Evolutionary conservation across 1,139 yeast genomes (phyloP).

Genomic region (Yamadazyma pseudoaaseri): DNA sequence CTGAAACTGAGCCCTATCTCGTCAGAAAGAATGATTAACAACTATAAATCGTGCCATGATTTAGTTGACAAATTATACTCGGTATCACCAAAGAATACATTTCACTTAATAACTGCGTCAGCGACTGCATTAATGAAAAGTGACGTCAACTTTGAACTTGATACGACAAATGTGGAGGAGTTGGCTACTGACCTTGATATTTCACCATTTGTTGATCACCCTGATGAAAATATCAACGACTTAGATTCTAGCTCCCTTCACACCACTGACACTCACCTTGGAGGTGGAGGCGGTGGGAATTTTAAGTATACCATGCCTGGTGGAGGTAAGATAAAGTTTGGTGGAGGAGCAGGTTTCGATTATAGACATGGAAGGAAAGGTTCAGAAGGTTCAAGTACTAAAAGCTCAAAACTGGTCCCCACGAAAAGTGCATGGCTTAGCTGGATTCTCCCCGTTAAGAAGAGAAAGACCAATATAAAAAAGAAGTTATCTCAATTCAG

Average conservation of each 20-base stretch:
- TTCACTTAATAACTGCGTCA: conserved; percentile 31
- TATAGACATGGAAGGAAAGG: conserved; percentile 15
- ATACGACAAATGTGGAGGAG: conserved; percentile 6
- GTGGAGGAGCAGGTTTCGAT: conserved; percentile 30
- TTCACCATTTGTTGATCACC: neutral
- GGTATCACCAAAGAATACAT: conserved; percentile 42
- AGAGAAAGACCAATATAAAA: conserved; percentile 7
- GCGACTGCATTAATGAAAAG: conserved; percentile 26
- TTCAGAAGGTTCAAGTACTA: conserved; percentile 1
- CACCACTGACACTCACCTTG: conserved; percentile 17
- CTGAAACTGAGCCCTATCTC: conserved; percentile 2
- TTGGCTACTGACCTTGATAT: conserved; percentile 1
- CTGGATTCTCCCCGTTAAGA: conserved; percentile 13
- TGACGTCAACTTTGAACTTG: conserved; percentile 5
- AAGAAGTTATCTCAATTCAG: conserved; percentile 13
- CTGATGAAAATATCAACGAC: conserved; percentile 2
- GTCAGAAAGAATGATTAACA: conserved; percentile 6
- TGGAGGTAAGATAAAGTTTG: conserved; percentile 24
- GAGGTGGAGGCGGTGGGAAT: conserved; percentile 28
- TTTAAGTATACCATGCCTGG: conserved; percentile 22
- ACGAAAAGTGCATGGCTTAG: conserved; percentile 1
- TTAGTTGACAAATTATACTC: conserved; percentile 38
- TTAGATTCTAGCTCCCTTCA: conserved; percentile 8
- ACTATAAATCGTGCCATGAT: conserved; percentile 24
- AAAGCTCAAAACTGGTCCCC: neutral